These are phyloP conservation scores for Colletotrichum simmondsii DNA, from an alignment of 2,329 filamentous ascomycete genomes.

Conservation along the genomic window DNA sequence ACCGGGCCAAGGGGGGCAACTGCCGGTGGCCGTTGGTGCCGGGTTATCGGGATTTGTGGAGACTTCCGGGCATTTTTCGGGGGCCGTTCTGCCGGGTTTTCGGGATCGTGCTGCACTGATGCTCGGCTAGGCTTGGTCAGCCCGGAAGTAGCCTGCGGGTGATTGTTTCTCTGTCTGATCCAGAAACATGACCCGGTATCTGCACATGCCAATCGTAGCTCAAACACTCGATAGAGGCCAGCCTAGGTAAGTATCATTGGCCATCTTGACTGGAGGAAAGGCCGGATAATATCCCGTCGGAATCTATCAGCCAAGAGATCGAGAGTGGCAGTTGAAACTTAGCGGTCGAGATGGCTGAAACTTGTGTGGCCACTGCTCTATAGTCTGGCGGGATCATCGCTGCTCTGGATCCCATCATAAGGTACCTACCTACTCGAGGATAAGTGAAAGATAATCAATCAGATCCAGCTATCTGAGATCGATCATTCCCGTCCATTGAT, in stretches of 20 bases:
- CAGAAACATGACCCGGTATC: not conserved
- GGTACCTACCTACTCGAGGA: no score
- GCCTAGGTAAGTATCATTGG: not conserved
- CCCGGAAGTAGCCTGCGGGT: not conserved
- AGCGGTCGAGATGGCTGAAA: not conserved
- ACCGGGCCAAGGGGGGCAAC: not conserved
- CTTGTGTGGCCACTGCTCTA: not conserved
- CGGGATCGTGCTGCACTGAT: constrained; percentile 1
- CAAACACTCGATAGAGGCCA: not conserved
- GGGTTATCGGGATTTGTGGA: constrained; percentile 15
- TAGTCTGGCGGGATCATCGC: not conserved
- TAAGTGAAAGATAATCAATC: not conserved
- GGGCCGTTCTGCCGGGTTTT: not conserved
- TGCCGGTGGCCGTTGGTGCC: not conserved
- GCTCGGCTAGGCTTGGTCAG: not conserved
- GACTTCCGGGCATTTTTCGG: not conserved
- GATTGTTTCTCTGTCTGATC: not conserved
- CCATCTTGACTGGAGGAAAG: constrained; percentile 2
- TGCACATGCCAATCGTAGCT: not conserved
- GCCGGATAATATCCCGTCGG: not conserved
- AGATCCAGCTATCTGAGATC: not conserved
- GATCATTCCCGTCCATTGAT: not conserved
- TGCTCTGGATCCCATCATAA: not conserved
- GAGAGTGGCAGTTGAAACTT: not conserved
- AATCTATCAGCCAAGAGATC: not conserved